phyloP scores from a whole-genome alignment of 306 rosid species.

The Casuarina glauca region DNA sequence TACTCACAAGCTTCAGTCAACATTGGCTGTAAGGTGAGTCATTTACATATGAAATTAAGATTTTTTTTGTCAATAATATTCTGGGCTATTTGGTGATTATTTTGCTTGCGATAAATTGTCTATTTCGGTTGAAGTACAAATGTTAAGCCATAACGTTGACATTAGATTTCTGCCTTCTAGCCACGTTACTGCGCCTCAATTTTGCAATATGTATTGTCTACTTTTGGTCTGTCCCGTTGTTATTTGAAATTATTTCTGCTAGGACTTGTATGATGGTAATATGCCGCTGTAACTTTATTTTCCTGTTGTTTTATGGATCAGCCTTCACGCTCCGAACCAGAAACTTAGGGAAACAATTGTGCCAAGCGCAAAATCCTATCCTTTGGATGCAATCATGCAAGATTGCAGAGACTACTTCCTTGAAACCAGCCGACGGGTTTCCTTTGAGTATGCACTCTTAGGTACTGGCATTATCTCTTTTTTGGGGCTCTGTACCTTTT shows the following conservation, averaged over 20 bases:
- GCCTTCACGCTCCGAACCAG: conserved; percentile 97
- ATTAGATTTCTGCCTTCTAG: not conserved
- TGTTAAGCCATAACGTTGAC: not conserved
- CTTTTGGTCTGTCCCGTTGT: not conserved
- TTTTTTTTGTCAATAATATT: not conserved
- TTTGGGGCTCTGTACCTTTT: not conserved
- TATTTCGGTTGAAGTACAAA: conserved; percentile 7
- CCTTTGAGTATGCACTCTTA: conserved; percentile 95
- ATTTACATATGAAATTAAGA: conserved; percentile 2
- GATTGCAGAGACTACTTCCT: conserved; percentile 77
- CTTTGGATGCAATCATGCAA: conserved; percentile 76
- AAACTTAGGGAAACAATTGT: conserved; percentile 89
- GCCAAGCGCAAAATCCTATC: conserved; percentile 96
- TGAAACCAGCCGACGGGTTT: conserved; percentile 78
- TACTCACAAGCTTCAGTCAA: conserved; percentile 93
- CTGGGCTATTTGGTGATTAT: not conserved
- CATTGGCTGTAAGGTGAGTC: conserved; percentile 90
- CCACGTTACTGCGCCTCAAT: not conserved
- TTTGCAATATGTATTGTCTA: not conserved
- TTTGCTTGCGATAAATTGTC: conserved; percentile 16
- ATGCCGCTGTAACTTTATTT: not conserved
- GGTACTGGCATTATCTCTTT: conserved; percentile 46
- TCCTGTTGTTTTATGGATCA: conserved; percentile 38
- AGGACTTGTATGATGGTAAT: not conserved
- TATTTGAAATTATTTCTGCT: not conserved